These are phyloP conservation scores for Ormosia emarginata DNA, from an alignment of 306 rosid species.

Conservation along the genomic window DNA sequence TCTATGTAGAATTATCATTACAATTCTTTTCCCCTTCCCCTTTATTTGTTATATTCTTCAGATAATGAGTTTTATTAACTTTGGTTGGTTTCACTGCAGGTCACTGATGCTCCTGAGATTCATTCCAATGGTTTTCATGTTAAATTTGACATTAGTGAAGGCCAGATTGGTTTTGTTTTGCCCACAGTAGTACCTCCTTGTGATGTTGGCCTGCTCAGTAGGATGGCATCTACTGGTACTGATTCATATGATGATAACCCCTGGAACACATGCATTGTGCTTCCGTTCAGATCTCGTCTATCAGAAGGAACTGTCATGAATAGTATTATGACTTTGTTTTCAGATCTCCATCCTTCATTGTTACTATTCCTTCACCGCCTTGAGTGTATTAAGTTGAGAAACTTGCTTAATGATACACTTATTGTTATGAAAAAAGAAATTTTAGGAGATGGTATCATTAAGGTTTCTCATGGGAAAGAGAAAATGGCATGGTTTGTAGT, in stretches of 20 bases:
- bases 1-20: neutral
- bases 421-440: conserved; percentile 80
- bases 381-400: conserved; percentile 73
- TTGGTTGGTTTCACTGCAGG: conserved; percentile 45
- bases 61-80: conserved; percentile 14
- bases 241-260: conserved; percentile 38
- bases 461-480: conserved; percentile 75
- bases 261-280: conserved; percentile 93
- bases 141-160: conserved; percentile 92
- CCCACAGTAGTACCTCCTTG: conserved; percentile 81
- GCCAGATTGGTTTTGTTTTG: conserved; percentile 94
- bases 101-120: conserved; percentile 96
- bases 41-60: neutral
- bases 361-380: conserved; percentile 92
- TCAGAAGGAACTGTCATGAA: conserved; percentile 58
- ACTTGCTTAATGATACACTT: conserved; percentile 64
- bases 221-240: conserved; percentile 49
- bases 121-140: conserved; percentile 97
- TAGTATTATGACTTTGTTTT: conserved; percentile 66
- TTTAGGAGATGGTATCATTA: conserved; percentile 67
- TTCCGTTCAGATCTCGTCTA: conserved; percentile 72
- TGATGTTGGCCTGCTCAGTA: conserved; percentile 50
- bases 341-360: conserved; percentile 93
- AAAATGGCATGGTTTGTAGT: conserved; percentile 87
- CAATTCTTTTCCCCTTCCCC: neutral